These are phyloP conservation scores for Hypoxylon cercidicola DNA, from an alignment of 495 filamentous ascomycete species.

Conservation along the genomic window DNA sequence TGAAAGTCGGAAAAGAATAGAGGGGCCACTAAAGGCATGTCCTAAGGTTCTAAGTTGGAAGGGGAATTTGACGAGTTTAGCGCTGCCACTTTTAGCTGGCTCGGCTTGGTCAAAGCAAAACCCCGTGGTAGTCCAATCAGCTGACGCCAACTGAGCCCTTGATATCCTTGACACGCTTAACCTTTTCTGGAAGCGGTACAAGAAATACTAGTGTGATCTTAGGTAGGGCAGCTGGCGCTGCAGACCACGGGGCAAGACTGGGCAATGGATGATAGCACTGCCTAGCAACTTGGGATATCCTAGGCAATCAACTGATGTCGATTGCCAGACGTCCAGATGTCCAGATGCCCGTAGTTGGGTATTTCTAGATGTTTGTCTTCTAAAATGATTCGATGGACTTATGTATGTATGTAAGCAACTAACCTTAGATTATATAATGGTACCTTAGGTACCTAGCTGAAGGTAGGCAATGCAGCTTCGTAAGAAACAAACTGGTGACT, in stretches of 20 bases:
- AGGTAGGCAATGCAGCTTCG: slow-evolving; percentile 17
- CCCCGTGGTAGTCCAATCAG: slow-evolving; percentile 27
- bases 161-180: background rate
- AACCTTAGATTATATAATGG: background rate
- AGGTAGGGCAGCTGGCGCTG: too few species aligned
- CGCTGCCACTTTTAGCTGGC: slow-evolving; percentile 33
- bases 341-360: too few species aligned
- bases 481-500: slow-evolving; percentile 11
- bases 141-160: slow-evolving; percentile 37
- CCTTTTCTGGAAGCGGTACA: slow-evolving; percentile 7
- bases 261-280: too few species aligned
- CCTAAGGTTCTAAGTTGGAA: background rate
- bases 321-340: too few species aligned
- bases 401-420: too few species aligned
- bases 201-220: too few species aligned
- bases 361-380: too few species aligned
- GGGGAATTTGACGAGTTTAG: slow-evolving; percentile 43
- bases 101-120: slow-evolving; percentile 8
- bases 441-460: background rate
- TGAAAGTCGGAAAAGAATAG: slow-evolving; percentile 29
- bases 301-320: too few species aligned
- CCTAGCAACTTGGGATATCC: too few species aligned
- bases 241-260: too few species aligned
- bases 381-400: too few species aligned
- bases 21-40: slow-evolving; percentile 26